These are phyloP conservation scores for Chrysoporthe puriensis DNA, from an alignment of 2,329 filamentous ascomycete genomes.

Conservation along the genomic window DNA sequence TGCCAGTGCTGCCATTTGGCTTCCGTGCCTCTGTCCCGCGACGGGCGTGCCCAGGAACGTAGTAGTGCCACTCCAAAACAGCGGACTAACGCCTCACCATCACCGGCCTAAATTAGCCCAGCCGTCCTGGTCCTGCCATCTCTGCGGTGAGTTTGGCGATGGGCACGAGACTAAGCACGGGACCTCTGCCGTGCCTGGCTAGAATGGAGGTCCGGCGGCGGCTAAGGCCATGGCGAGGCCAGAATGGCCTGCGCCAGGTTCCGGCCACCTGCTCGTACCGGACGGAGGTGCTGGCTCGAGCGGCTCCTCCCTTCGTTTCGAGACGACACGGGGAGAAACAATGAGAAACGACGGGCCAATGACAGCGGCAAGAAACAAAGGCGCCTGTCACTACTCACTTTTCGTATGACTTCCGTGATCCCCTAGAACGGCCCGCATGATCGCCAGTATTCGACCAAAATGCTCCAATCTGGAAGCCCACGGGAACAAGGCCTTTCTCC, in stretches of 20 bases:
- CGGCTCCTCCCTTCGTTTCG: not conserved
- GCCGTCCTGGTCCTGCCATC: not conserved
- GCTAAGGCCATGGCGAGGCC: not conserved
- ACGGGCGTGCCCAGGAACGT: not conserved
- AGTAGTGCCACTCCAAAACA: slow-evolving; percentile 13
- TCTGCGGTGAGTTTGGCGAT: not conserved
- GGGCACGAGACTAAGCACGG: not conserved
- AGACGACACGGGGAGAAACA: not conserved
- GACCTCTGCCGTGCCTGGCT: not conserved
- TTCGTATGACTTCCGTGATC: not conserved
- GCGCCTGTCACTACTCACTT: not conserved
- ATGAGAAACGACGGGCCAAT: not conserved
- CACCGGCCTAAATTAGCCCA: slow-evolving; percentile 7
- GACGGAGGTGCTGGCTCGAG: not conserved
- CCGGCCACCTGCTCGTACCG: not conserved
- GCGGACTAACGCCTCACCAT: slow-evolving; percentile 27
- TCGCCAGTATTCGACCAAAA: not conserved
- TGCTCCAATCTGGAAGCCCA: not conserved
- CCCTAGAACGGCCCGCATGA: not conserved
- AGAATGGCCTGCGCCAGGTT: not conserved
- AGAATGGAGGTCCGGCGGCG: not conserved
- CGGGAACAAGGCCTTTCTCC: not conserved
- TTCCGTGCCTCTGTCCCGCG: not conserved
- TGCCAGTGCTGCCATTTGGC: not conserved
- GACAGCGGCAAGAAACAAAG: not conserved